phyloP scores from a whole-genome alignment of 2,329 filamentous ascomycete genomes.

The Dissoconium aciculare region DNA sequence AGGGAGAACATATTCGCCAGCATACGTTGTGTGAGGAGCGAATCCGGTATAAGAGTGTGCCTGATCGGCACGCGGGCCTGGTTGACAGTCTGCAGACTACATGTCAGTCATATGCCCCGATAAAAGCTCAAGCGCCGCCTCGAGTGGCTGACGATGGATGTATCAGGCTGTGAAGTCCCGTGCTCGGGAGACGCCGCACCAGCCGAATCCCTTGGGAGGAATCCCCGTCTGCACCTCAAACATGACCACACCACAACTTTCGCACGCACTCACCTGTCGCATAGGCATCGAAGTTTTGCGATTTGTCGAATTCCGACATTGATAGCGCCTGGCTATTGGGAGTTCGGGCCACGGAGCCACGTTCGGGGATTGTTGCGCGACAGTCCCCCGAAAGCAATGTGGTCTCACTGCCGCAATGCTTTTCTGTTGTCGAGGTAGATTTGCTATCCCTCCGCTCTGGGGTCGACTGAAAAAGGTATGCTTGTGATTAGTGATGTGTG shows the following conservation, averaged over 20 bases:
- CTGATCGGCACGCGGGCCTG: constrained; percentile 46
- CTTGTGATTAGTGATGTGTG: too few species aligned
- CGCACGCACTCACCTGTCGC: constrained; percentile 44
- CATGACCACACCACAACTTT: constrained; percentile 19
- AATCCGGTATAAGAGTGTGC: constrained; percentile 36
- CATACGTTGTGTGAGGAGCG: constrained; percentile 33
- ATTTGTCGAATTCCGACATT: constrained; percentile 72
- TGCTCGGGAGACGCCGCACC: background rate
- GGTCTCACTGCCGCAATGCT: constrained; percentile 19
- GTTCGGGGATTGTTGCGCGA: constrained; percentile 22
- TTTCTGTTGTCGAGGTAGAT: constrained; percentile 17
- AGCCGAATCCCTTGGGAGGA: constrained; percentile 7
- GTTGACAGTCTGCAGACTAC: constrained; percentile 33
- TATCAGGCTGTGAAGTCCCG: background rate
- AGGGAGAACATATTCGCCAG: constrained; percentile 34
- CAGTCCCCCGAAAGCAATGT: constrained; percentile 19
- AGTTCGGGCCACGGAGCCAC: background rate
- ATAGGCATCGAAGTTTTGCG: constrained; percentile 60
- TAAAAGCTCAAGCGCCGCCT: constrained; percentile 19
- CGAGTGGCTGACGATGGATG: background rate
- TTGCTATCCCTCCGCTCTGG: constrained; percentile 18
- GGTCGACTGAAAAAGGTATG: too few species aligned
- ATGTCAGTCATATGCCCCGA: constrained; percentile 32
- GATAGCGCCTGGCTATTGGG: constrained; percentile 32
- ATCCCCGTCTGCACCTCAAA: constrained; percentile 22